These are phyloP conservation scores for Citrullus amarus DNA, from an alignment of 306 rosid species.

Conservation along the genomic window DNA sequence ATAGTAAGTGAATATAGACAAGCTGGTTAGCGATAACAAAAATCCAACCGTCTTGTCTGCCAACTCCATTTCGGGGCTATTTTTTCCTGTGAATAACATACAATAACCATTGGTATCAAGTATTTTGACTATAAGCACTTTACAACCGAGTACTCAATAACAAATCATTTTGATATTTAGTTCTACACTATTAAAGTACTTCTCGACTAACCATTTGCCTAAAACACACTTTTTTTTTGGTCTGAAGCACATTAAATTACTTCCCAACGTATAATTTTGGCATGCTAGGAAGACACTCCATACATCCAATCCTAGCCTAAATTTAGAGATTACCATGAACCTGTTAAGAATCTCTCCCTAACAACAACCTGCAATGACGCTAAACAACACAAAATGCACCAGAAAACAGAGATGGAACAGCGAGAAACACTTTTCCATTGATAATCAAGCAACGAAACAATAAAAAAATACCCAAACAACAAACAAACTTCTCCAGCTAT, in stretches of 20 bases:
- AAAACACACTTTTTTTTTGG: not conserved
- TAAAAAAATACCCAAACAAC: not conserved
- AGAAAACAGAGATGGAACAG: no score
- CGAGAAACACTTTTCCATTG: no score
- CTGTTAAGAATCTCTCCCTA: not conserved
- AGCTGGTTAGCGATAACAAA: constrained; percentile 55
- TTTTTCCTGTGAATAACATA: constrained; percentile 27
- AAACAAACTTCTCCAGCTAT: not conserved
- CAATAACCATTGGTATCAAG: not conserved
- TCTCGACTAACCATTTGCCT: not conserved
- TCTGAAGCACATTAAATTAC: not conserved
- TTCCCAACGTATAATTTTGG: not conserved
- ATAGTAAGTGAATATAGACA: constrained; percentile 72
- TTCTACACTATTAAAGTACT: not conserved
- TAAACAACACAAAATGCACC: not conserved
- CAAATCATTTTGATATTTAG: not conserved
- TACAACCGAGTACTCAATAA: not conserved
- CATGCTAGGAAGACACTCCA: not conserved
- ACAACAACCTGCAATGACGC: not conserved
- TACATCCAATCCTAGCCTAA: not conserved
- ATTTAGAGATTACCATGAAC: not conserved
- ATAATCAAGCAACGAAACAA: not conserved
- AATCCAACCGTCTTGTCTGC: constrained; percentile 84
- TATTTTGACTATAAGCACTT: not conserved
- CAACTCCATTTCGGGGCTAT: constrained; percentile 49